Base-by-base conservation (phyloP, 75 land plant species). In the Picea sitchensis region DNA sequence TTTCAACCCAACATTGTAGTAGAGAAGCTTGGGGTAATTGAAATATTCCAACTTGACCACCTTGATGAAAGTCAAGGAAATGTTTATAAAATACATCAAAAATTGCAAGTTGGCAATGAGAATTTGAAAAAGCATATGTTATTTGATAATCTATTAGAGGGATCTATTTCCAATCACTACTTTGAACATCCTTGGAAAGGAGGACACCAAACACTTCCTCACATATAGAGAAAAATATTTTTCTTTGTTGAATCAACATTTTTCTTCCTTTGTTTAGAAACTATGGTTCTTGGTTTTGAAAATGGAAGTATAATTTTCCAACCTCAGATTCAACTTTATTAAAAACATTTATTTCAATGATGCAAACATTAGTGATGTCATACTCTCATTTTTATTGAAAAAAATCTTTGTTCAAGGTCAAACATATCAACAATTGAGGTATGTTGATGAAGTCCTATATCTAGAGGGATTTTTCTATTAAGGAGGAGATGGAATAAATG, bases 121-220 rank as follows among this genome's bases (percentile, higher is more conserved):
- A 95, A 89, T 97, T 98, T 56, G 89, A 87, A 71, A 98, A 95
- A 80, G 98, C 99, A 90, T 97, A 97, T 44, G 73, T 34, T 84
- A 86, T 87, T 76, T 97, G 99, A 51, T 93, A 93, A 73, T 86
- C 83, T 14, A 87, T 86, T 14, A 97, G 88, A 65, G 99, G 99
- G 41, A 98, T 91, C 30, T 75, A 80, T 79, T 96, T 92, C 99
- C 99, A 97, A 77, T 97, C 92, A 81, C 99, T 97, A 76, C 98
- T 93, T 78, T 97, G 99, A 76, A 93, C 81, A 81, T 91, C 95
- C 99, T 97, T 84, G 75, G 59, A n/a, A 74, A 56, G 38, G 1
- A 1, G 38, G 1, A 36, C 38, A 17, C 89, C 91, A 20, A 94
- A 80, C 59, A 94, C 75, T 79, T 95, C 95, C 75, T 84, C 71